Base-by-base conservation (phyloP, 2,329 filamentous ascomycete genomes). In the Ceratocystiopsis brevicomis region DNA sequence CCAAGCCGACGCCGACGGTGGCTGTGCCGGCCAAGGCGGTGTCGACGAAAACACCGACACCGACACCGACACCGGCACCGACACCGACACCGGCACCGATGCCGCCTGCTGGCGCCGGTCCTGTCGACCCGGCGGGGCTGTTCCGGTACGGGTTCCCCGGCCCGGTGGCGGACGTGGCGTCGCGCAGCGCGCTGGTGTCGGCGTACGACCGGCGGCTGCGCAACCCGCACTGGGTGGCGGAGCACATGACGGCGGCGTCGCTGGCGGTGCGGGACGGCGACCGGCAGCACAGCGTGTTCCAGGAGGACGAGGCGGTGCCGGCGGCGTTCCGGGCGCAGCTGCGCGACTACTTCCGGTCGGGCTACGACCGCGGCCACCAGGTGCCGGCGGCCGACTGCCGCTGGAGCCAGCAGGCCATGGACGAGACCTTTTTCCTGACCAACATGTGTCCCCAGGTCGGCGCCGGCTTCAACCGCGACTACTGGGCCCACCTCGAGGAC, bases 401-500 rank as follows among this genome's bases (percentile, higher is more conserved):
- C 65, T 98, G 90, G 87, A 83, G 78, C 49, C 90, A 98, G 62
- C 61, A 73, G 34, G 87, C 90, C 50, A 94, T 98, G 85, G 77
- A 98, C 62, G 84, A 83, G 45, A 98, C 90, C 3, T 98, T 98
- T 57, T 79, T 76, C 56, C 71, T 98, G 44, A 80, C 73, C 57
- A 98, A 98, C 65, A 98, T 98, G 87, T 94, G 87, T 57, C 90
- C 90, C 32, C 90, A 98, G 64, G 90, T 98, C 30, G 90, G 90
- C 51, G 85, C 95, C 57, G 90, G 90, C 46, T 98, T 98, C 70
- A 98, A 98, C 65, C 74, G 90, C 42, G 90, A 98, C 65, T 98
- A 98, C 72, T 98, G 90, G 90, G 82, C 90, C 35, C 90, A 98
- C 60, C 87, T 98, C 52, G 90, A 98, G 64, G 88, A 95, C 57